phyloP scores from a whole-genome alignment of 345 rosid genomes.

The Erodium maritimum region DNA sequence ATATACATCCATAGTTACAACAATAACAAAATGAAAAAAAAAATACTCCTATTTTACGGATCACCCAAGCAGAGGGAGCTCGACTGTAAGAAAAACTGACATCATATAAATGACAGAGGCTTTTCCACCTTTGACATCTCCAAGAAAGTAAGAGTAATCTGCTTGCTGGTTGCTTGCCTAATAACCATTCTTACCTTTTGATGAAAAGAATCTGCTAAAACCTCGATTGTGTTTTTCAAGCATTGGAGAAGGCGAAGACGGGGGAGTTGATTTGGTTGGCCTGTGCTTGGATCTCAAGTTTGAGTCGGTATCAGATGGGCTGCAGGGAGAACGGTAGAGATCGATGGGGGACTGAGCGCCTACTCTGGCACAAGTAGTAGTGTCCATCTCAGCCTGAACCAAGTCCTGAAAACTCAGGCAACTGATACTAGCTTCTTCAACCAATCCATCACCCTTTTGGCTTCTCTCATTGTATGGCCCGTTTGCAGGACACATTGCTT shows the following conservation, averaged over 20 bases:
- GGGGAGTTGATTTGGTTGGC: constrained; percentile 48
- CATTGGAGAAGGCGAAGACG: constrained; percentile 32
- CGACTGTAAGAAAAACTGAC: no score
- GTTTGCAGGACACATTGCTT: constrained; percentile 60
- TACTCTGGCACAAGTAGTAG: no score
- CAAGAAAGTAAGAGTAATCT: no score
- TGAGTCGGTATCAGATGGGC: constrained; percentile 43
- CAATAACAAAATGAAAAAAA: no score
- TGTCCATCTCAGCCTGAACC: constrained; percentile 2
- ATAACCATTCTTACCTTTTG: constrained; percentile 55
- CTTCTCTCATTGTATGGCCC: constrained; percentile 29
- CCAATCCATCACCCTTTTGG: no score
- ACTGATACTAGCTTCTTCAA: constrained; percentile 27
- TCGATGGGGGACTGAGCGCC: not conserved
- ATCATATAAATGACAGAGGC: no score
- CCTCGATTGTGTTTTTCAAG: constrained; percentile 71
- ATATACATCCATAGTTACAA: no score
- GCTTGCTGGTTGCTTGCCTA: constrained; percentile 9
- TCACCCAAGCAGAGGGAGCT: no score
- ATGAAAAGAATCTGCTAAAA: constrained; percentile 86
- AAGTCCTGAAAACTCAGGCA: constrained; percentile 25
- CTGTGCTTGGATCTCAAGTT: constrained; percentile 29
- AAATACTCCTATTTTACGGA: no score
- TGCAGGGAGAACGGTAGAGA: constrained; percentile 23
- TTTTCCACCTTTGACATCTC: no score